Base-by-base conservation (phyloP, 257 asterid species). In the Linaria vulgaris region DNA sequence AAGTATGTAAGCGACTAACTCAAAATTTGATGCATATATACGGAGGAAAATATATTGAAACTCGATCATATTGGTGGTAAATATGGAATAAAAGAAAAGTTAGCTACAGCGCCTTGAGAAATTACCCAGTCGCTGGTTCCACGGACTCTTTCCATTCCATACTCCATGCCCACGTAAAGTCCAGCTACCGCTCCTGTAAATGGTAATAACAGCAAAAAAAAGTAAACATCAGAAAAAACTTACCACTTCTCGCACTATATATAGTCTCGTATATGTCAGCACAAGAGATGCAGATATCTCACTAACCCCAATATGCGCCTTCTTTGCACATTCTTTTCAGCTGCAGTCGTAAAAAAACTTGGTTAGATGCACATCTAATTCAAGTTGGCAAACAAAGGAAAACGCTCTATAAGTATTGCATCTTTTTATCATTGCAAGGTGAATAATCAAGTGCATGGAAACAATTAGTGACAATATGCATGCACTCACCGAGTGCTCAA, bases 251-350 rank as follows among this genome's bases (percentile, higher is more conserved):
- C 10, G 57, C 6, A 13, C 12, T 38, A 22, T 43, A 30, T 38
- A 22, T 43, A 30, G 21, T 7, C 39, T 56, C 57, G 15, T 45
- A 30, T 9, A 56, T 30, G 52, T 1, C n/a, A 3, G 20, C 4
- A 59, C 37, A 46, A 63, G 20, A 31, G 31, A 72, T 51, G 52
- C 16, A 69, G 54, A 62, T 20, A 45, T 15, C n/a, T n/a, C 6
- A 69, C 95, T 76, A 59, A 90, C 97, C 97, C 98, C 98, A 88
- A 68, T 84, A 85, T 70, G 91, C 98, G 59, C 91, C 95, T 76
- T 91, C 96, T 69, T 78, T 85, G 21, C 98, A 91, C 98, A 91
- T 85, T 68, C 76, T 88, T 84, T 82, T 90, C 67, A 90, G 77
- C 97, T 90, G 94, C 72, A 79, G 65, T 12, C 66, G n/a, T 23